A percentile compares a stretch with the other conserved stretches of the same genome.
phyloP scores from a whole-genome alignment of 768 basidiomycete genomes.

The Termitomyces sp. region DNA sequence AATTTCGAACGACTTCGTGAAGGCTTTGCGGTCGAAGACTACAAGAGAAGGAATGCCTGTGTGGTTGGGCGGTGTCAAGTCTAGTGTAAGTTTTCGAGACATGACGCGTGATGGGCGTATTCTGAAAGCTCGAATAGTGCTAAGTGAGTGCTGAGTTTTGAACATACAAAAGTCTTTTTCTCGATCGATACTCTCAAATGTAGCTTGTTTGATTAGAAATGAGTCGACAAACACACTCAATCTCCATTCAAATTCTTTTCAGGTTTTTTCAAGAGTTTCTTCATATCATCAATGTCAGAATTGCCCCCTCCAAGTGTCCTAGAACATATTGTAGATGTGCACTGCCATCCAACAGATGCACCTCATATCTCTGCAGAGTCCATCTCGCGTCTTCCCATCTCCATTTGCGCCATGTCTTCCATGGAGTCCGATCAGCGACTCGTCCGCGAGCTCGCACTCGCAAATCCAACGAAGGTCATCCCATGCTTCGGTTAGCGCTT shows the following conservation, averaged over 20 bases:
- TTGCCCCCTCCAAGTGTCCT: slow-evolving; percentile 40
- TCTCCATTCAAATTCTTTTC: not conserved
- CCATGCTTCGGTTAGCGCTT: slow-evolving; percentile 78
- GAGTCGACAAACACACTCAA: not conserved
- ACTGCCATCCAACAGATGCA: slow-evolving; percentile 91
- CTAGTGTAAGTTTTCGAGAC: slow-evolving; percentile 29
- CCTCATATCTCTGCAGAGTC: slow-evolving; percentile 34
- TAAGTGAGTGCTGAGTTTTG: not conserved
- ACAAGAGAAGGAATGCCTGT: slow-evolving; percentile 40
- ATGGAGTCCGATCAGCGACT: slow-evolving; percentile 60
- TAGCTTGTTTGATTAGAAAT: slow-evolving; percentile 1
- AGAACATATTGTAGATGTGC: slow-evolving; percentile 75
- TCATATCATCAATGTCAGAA: slow-evolving; percentile 4
- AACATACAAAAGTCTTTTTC: not conserved
- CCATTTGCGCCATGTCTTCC: slow-evolving; percentile 82
- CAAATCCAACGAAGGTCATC: slow-evolving; percentile 63
- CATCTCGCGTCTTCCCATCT: slow-evolving; percentile 55
- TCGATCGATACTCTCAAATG: not conserved
- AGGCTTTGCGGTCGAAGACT: slow-evolving; percentile 55
- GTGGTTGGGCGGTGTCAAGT: slow-evolving; percentile 38
- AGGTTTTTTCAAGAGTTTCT: no score
- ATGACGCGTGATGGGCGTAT: slow-evolving; percentile 17
- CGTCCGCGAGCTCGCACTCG: slow-evolving; percentile 59
- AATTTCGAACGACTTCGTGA: slow-evolving; percentile 60
- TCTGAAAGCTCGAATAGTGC: not conserved